Evolutionary conservation across 2,329 filamentous ascomycete species (phyloP).

Genomic region (Cladosporium velox): DNA sequence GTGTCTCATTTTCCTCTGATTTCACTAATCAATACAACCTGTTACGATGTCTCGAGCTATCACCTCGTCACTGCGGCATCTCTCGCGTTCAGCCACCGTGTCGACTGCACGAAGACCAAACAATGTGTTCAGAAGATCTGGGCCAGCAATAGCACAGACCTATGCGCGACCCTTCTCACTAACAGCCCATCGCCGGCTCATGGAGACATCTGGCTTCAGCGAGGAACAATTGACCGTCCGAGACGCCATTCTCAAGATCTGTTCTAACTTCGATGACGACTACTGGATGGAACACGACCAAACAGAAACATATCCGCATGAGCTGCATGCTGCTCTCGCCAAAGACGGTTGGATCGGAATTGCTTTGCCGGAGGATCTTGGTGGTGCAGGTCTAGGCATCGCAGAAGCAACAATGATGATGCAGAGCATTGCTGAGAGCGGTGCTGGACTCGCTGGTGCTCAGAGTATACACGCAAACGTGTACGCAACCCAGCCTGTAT

Average conservation of each 20-base stretch:
- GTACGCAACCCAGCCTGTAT: conserved; percentile 74
- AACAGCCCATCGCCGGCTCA: conserved; percentile 49
- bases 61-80: not conserved
- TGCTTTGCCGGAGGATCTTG: conserved; percentile 71
- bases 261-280: conserved; percentile 68
- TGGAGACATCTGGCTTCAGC: conserved; percentile 73
- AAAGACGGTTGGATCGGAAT: conserved; percentile 80
- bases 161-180: conserved; percentile 35
- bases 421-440: conserved; percentile 64
- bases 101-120: not conserved
- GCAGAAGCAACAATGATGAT: conserved; percentile 86
- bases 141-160: not conserved
- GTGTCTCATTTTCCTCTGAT: not conserved
- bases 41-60: conserved; percentile 5
- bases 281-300: conserved; percentile 79
- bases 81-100: not conserved
- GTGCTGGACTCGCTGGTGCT: conserved; percentile 73
- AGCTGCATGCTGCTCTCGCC: conserved; percentile 74
- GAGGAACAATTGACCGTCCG: conserved; percentile 72
- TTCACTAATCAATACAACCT: not conserved
- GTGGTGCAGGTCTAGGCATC: conserved; percentile 74
- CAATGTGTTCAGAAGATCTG: not conserved
- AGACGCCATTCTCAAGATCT: conserved; percentile 68
- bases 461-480: conserved; percentile 64
- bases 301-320: conserved; percentile 68